Base-by-base conservation (phyloP, 371 early-diverging fungal genomes). In the Lichtheimia corymbifera region DNA sequence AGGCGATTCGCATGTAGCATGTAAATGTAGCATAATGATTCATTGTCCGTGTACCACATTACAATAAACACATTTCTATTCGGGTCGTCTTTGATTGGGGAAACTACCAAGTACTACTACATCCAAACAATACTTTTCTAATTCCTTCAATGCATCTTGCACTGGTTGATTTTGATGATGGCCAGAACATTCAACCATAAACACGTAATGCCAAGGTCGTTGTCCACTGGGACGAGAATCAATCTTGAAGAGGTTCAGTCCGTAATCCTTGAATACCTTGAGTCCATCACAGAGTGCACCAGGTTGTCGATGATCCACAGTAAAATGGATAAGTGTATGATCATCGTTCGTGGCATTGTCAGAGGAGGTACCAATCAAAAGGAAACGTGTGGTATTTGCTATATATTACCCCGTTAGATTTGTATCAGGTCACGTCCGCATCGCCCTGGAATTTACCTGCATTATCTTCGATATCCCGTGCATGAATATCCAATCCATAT, bases 321-420 rank as follows among this genome's bases (percentile, higher is more conserved):
- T 91, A 72, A 93, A 94, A 64, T 83, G 85, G 17, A 95, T 61
- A 30, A 94, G 67, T 0, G 94, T 91, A 72, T 90, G 91, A 70
- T 95, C 95, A 51, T 89, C 82, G 9, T 72, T 79, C 0, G 92
- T 91, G 4, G 91, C 85, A 7, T 72, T 72, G 63, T 90, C 91
- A 40, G 85, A 85, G n/a, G 84, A 77, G 57, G 84, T 83, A 5
- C 91, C 91, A 43, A 97, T 80, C 35, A 97, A 84, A 55, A 96
- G 84, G 85, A 97, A 97, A 49, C 96, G 88, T 1, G 97, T 96
- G 1, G 88, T 89, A 66, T 97, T 97, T 64, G 88, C 91, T 89
- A 71, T 25, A 45, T 18, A 11, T 1, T 12, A 22, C 15, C 15
- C 7, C 35, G 9, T 35, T 35, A 35, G 35, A 35, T 9, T 35